Evolutionary conservation across 208 protist genomes (phyloP).

Genomic region (Polymyxa betae): DNA sequence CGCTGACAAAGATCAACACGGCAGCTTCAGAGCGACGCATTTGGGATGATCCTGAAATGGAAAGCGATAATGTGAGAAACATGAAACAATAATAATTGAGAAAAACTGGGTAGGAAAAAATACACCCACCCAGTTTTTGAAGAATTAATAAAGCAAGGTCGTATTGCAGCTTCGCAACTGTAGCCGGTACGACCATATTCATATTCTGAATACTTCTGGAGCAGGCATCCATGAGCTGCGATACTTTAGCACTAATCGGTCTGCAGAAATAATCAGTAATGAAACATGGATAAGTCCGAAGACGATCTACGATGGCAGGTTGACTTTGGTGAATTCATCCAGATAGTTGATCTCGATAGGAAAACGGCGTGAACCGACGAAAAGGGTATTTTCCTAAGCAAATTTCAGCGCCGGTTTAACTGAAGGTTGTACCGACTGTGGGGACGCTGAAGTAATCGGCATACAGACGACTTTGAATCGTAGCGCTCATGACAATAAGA

Average conservation of each 20-base stretch:
- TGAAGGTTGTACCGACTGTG: neutral
- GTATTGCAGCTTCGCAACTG: neutral
- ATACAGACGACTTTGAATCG: neutral
- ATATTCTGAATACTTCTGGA: neutral
- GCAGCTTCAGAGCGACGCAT: neutral
- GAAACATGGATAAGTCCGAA: too few relatives aligned
- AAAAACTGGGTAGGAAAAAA: too few relatives aligned
- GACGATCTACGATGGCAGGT: neutral
- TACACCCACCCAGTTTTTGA: neutral
- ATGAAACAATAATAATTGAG: too few relatives aligned
- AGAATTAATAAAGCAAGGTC: neutral
- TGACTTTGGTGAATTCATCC: neutral
- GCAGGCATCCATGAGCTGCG: neutral
- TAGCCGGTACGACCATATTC: neutral
- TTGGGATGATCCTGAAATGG: neutral
- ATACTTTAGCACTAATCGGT: too few relatives aligned
- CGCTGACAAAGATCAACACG: neutral
- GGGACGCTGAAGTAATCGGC: neutral
- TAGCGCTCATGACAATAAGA: conserved; percentile 1
- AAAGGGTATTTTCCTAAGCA: neutral
- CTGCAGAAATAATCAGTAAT: too few relatives aligned
- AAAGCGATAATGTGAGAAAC: too few relatives aligned
- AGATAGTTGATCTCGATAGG: neutral
- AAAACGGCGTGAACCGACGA: neutral
- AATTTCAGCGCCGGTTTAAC: neutral